Evolutionary conservation across 768 basidiomycete genomes (phyloP), one percentile per base, ranked within the genome.

Genomic region (Collybia nuda): DNA sequence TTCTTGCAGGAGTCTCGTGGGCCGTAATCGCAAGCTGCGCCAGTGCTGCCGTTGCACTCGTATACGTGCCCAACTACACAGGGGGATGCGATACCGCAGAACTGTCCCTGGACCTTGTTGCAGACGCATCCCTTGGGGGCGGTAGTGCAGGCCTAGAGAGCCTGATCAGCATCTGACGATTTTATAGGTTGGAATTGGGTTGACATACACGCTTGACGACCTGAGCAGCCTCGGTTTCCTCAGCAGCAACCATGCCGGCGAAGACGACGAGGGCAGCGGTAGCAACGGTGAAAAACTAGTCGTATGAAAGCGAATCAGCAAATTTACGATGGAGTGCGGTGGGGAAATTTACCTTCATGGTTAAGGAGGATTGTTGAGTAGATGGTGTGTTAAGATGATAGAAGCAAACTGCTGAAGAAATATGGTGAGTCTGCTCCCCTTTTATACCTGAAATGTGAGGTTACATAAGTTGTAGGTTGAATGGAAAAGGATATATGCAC

Each of bases 41-140:
- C 56, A 44, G 40, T 48, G 24, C 24, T 43, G 11, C 23, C 21
- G 42, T 45, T 53, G 48, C 60, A 61, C 44, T 59, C 43, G 37
- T 56, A 61, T 14, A 56, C 60, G 17, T 61, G 51, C 5, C 51
- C 57, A 47, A 51, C 53, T 35, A 43, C 23, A 42, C 60, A 61
- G 36, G 18, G 57, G 53, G 49, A 55, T 57, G 49, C 41, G 23
- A 50, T 53, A 22, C 57, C 60, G 14, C 60, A 62, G 45, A 59
- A 59, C 19, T 45, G 26, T 4, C 60, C 60, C 26, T 41, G 40
- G n/a, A 55, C 23, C 17, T 22, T 18, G 29, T 52, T 50, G 48
- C 55, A 51, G 38, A 26, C 21, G 23, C 56, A 52, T n/a, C 43
- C 50, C 15, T 53, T 52, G 8, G 54, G 53, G 21, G 57, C 54